Conservation (phyloP, 441 rosid genomes). For the Isatis lusitanica region DNA sequence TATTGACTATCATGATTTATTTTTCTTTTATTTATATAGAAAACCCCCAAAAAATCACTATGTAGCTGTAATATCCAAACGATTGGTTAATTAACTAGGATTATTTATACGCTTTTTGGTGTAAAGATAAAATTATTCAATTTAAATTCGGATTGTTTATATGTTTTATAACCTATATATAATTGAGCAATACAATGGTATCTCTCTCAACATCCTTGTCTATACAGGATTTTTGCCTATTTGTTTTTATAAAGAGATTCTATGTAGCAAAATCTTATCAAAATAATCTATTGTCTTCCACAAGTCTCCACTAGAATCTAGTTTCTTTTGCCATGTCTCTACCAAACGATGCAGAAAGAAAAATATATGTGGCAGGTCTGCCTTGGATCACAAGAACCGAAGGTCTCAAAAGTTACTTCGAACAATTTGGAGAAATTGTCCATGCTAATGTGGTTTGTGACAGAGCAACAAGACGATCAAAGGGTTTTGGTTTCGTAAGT, state of each 20-base stretch:
- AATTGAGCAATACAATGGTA: neutral
- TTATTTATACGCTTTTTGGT: too few species aligned
- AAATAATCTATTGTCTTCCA: neutral
- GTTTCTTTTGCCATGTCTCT: neutral
- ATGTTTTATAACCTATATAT: neutral
- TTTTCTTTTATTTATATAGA: too few species aligned
- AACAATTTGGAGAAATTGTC: constrained; percentile 53
- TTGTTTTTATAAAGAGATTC: neutral
- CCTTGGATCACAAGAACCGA: constrained; percentile 59
- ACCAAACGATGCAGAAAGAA: constrained; percentile 29
- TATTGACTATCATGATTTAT: too few species aligned
- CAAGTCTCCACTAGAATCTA: neutral
- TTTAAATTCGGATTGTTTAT: too few species aligned
- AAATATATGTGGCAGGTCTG: constrained; percentile 59
- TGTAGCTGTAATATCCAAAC: too few species aligned
- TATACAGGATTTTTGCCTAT: neutral
- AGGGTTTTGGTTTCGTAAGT: constrained; percentile 62
- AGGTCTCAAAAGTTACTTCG: constrained; percentile 40
- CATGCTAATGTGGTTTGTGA: constrained; percentile 60
- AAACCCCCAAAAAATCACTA: too few species aligned
- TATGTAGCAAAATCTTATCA: neutral
- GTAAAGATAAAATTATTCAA: too few species aligned
- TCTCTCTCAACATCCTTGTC: neutral
- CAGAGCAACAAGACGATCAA: constrained; percentile 47
- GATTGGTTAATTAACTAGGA: too few species aligned